Evolutionary conservation across 345 rosid genomes (phyloP).

Genomic region (Camelina neglecta): DNA sequence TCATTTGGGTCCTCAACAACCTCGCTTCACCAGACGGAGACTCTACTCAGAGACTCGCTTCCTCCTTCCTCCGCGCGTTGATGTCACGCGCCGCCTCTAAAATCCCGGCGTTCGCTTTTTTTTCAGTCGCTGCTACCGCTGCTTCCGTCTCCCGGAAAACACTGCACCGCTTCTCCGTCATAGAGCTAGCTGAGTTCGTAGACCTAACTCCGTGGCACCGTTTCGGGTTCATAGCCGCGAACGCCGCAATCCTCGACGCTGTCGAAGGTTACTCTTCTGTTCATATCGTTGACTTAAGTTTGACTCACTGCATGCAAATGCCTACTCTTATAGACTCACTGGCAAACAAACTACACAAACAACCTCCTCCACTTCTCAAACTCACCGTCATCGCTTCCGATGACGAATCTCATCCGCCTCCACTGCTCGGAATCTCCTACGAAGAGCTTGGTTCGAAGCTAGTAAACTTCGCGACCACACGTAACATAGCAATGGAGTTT

Average conservation of each 20-base stretch:
- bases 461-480: slow-evolving; percentile 70
- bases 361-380: slow-evolving; percentile 64
- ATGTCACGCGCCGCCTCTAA: slow-evolving; percentile 71
- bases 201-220: slow-evolving; percentile 98
- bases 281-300: slow-evolving; percentile 86
- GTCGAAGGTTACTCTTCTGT: slow-evolving; percentile 69
- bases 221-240: slow-evolving; percentile 90
- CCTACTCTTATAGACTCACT: slow-evolving; percentile 86
- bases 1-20: slow-evolving; percentile 90
- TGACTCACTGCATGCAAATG: slow-evolving; percentile 95
- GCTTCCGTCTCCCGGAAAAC: slow-evolving; percentile 6
- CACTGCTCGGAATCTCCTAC: slow-evolving; percentile 61
- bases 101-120: slow-evolving; percentile 52
- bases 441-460: slow-evolving; percentile 73
- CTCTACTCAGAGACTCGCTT: slow-evolving; percentile 80
- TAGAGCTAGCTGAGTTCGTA: slow-evolving; percentile 82
- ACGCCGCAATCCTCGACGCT: slow-evolving; percentile 77
- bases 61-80: slow-evolving; percentile 78
- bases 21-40: slow-evolving; percentile 83
- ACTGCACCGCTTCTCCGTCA: slow-evolving; percentile 71
- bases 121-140: slow-evolving; percentile 44
- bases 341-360: slow-evolving; percentile 52
- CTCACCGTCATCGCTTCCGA: slow-evolving; percentile 63
- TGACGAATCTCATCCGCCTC: slow-evolving; percentile 58
- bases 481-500: slow-evolving; percentile 71